Base-by-base conservation (phyloP, 352 stramenopile genomes). In the Aphanomyces euteiches region DNA sequence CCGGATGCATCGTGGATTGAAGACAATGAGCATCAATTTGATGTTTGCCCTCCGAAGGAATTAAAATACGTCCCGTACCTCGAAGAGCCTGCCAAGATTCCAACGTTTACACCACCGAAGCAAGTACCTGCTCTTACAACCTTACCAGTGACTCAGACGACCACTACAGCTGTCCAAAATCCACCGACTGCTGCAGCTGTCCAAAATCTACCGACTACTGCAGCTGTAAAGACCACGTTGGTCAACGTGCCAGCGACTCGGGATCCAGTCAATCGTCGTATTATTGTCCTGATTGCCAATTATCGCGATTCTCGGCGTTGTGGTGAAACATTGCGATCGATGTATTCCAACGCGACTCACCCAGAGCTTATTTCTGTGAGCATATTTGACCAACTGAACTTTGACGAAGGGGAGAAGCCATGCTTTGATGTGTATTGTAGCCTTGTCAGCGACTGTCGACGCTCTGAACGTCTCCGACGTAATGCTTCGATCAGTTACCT, bases 1-100 rank as follows among this genome's bases (percentile, higher is more conserved):
- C 86, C 84, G 17, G 60, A 80, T 41, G 85, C 83, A 21, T 78
- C 80, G 72, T 92, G 82, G 56, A 56, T 86, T 7, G 66, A 77
- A 5, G 77, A 72, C 59, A 75, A 87, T 57, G 76, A 72, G 8
- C 75, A 78, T 36, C 86, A 93, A 73, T 93, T 93, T 67, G 79
- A 85, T 43, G 90, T 90, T 67, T 94, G 86, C 63, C 75, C 67
- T 6, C 50, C 50, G 8, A 58, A 69, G 7, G 68, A 87, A 69
- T 75, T 94, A 43, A 69, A 92, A 72, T 90, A 90, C 63, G 83
- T 94, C 47, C 78, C 83, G 41, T 28, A 28, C 28, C 90, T 83
- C 71, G 37, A 77, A 17, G 63, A 28, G 2, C 28, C n/a, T 19
- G 28, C 28, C 28, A 28, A 28, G 28, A 28, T 28, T 28, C 28